These are phyloP conservation scores for Mychonastes homosphaera DNA, from an alignment of 139 green algal genomes.

Conservation along the genomic window DNA sequence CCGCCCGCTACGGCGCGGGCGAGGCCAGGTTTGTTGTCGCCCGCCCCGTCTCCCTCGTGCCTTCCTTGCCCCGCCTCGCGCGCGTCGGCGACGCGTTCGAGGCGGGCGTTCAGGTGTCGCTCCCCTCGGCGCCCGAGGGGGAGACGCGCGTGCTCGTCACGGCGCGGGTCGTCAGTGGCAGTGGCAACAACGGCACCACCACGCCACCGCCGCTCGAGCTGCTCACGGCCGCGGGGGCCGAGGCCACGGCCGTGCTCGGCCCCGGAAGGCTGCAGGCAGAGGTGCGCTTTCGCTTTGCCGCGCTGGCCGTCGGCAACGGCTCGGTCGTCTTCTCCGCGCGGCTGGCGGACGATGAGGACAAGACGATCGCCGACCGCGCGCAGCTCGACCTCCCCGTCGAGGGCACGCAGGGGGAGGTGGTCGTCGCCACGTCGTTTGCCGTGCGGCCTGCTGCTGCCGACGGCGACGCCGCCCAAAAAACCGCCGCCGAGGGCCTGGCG, in stretches of 20 bases:
- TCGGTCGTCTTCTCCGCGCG: slow-evolving; percentile 22
- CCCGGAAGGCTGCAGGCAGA: slow-evolving; percentile 10
- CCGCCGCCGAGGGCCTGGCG: slow-evolving; percentile 22
- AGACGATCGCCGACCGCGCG: slow-evolving; percentile 9
- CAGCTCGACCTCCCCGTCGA: slow-evolving; percentile 18
- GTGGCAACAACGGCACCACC: neutral
- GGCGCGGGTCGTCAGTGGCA: neutral
- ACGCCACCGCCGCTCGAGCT: neutral
- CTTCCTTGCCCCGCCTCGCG: slow-evolving; percentile 38
- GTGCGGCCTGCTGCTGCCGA: slow-evolving; percentile 13
- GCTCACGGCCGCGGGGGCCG: neutral
- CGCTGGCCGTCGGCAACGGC: slow-evolving; percentile 13
- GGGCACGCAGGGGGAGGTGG: slow-evolving; percentile 26
- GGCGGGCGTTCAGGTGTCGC: slow-evolving; percentile 37
- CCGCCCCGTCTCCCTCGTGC: slow-evolving; percentile 38
- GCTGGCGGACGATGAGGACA: neutral
- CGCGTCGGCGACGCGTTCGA: slow-evolving; percentile 44
- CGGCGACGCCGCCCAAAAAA: too few species aligned
- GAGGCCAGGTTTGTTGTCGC: slow-evolving; percentile 35
- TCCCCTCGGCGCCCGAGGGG: neutral
- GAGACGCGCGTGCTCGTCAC: slow-evolving; percentile 4
- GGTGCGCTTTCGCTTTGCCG: slow-evolving; percentile 32
- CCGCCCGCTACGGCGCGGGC: slow-evolving; percentile 27
- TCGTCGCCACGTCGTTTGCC: slow-evolving; percentile 38
- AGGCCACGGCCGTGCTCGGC: neutral